A percentile compares a stretch with the other conserved stretches of the same genome.
These are phyloP conservation scores for Senna tora DNA, from an alignment of 306 rosid genomes.

Conservation along the genomic window DNA sequence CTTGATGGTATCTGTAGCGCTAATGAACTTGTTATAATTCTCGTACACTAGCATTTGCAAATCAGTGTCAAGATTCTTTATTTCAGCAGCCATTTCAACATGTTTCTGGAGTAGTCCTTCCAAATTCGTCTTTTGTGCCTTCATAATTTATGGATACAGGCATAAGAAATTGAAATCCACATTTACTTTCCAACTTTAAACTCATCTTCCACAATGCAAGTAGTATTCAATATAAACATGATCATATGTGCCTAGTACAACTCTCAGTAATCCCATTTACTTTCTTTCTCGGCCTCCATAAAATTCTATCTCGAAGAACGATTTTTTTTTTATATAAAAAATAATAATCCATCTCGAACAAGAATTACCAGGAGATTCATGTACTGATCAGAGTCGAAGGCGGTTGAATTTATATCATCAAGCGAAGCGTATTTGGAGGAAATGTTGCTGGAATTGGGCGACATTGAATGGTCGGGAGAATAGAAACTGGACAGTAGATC, in stretches of 20 bases:
- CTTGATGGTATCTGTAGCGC: slow-evolving; percentile 89
- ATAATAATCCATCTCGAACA: background rate
- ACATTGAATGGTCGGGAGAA: slow-evolving; percentile 72
- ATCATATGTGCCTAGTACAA: too few species aligned
- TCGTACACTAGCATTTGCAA: slow-evolving; percentile 93
- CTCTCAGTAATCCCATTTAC: too few species aligned
- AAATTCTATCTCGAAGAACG: background rate
- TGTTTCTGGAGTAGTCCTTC: slow-evolving; percentile 85
- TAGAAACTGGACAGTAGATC: slow-evolving; percentile 96
- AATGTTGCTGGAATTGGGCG: slow-evolving; percentile 45
- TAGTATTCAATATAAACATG: too few species aligned
- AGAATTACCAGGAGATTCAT: slow-evolving; percentile 75
- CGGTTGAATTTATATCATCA: slow-evolving; percentile 76
- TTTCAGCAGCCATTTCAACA: slow-evolving; percentile 91
- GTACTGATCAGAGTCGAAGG: slow-evolving; percentile 87
- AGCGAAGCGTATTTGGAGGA: slow-evolving; percentile 55
- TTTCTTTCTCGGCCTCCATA: background rate
- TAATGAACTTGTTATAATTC: slow-evolving; percentile 88
- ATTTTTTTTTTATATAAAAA: too few species aligned
- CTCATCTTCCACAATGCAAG: background rate
- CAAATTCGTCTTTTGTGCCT: slow-evolving; percentile 74
- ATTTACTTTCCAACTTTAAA: background rate
- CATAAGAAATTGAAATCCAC: background rate
- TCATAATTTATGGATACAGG: slow-evolving; percentile 23
- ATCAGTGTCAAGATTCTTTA: slow-evolving; percentile 98